Conservation (phyloP, 176 grass and related monocot species). For the Elymus sibiricus region DNA sequence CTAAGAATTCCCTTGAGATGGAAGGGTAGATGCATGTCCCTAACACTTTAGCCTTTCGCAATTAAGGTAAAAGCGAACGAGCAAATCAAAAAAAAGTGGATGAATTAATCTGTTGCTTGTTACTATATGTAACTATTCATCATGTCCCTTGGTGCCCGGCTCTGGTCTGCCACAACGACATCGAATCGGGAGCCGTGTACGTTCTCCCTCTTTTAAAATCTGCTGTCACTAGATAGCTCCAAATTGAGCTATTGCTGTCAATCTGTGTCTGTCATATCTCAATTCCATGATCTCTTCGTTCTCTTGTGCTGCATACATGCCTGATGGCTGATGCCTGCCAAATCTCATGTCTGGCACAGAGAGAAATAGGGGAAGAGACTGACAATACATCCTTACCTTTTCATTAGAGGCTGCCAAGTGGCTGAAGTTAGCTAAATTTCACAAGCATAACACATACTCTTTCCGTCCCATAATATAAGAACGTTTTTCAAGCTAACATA, state of each 20-base stretch:
- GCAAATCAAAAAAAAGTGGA: neutral
- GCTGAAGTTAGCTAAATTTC: neutral
- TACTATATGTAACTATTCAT: neutral
- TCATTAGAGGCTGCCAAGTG: neutral
- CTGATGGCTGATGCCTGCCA: neutral
- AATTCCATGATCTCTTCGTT: neutral
- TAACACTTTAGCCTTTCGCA: neutral
- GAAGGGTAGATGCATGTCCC: neutral
- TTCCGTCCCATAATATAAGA: no score
- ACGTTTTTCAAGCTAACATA: no score
- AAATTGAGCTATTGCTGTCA: neutral
- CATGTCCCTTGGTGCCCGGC: neutral
- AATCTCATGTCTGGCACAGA: neutral
- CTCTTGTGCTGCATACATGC: neutral
- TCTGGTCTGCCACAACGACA: neutral
- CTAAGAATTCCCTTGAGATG: neutral
- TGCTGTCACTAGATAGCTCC: neutral
- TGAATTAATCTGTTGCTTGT: neutral
- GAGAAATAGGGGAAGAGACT: neutral
- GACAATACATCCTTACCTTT: neutral
- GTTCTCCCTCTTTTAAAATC: neutral
- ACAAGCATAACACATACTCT: neutral
- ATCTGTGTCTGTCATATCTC: neutral
- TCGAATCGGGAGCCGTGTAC: neutral
- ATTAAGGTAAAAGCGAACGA: neutral